Conservation (phyloP, 345 rosid species). For the Pelargonium nanum region DNA sequence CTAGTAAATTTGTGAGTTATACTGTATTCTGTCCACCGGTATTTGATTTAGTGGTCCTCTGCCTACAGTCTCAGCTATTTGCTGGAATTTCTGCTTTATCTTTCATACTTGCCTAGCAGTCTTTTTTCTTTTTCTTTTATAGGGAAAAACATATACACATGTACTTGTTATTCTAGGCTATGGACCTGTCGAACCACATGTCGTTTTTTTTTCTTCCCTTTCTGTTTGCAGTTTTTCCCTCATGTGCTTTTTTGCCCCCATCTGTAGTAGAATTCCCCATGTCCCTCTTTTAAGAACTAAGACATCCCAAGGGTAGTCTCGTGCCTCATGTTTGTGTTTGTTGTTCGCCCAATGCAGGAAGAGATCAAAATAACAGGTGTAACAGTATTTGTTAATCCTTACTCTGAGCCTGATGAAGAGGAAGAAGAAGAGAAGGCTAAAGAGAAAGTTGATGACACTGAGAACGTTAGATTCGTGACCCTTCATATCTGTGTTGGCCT, state of each 20-base stretch:
- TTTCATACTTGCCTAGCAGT: too few species aligned
- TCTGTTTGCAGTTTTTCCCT: too few species aligned
- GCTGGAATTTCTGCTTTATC: too few species aligned
- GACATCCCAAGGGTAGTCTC: neutral
- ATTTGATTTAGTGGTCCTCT: neutral
- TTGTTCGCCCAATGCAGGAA: conserved; percentile 43
- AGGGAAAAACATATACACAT: too few species aligned
- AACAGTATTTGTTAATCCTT: conserved; percentile 77
- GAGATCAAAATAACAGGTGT: conserved; percentile 73
- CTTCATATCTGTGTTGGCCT: neutral
- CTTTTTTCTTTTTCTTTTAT: too few species aligned
- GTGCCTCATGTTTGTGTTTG: conserved; percentile 8
- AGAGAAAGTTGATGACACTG: conserved; percentile 43
- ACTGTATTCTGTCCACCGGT: neutral
- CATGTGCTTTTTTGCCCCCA: neutral
- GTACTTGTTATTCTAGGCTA: too few species aligned
- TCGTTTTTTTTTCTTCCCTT: too few species aligned
- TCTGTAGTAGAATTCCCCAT: neutral
- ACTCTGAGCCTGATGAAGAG: conserved; percentile 68
- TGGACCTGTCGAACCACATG: too few species aligned
- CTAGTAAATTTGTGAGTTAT: neutral
- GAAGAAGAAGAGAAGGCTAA: conserved; percentile 61
- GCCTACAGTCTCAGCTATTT: neutral
- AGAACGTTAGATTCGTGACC: conserved; percentile 28
- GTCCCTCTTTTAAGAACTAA: neutral